Percentiles rank a stretch among this genome's conserved stretches.
Evolutionary conservation across 2,329 filamentous ascomycete species (phyloP).

Genomic region (Clarireedia hainanense): DNA sequence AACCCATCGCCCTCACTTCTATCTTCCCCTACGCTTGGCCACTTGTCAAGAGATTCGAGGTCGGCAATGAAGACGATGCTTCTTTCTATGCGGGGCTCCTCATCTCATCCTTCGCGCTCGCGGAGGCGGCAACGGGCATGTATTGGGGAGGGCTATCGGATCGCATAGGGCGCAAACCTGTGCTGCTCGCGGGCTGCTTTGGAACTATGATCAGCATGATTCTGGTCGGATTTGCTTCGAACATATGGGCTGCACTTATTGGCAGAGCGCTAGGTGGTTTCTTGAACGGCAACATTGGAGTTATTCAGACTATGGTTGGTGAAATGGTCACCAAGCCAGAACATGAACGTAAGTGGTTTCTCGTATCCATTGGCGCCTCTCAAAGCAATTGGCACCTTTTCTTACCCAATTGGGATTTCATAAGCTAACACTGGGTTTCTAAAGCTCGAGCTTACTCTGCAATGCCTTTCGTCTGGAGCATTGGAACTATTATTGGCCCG

Average conservation of each 20-base stretch:
- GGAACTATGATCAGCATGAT: conserved; percentile 80
- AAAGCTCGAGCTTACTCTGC: conserved; percentile 69
- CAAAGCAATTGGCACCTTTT: background rate
- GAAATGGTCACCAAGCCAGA: conserved; percentile 64
- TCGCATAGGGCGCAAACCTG: conserved; percentile 74
- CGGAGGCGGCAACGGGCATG: conserved; percentile 77
- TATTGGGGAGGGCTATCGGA: conserved; percentile 83
- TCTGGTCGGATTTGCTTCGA: conserved; percentile 73
- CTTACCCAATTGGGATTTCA: background rate
- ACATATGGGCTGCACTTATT: conserved; percentile 73
- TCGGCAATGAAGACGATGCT: conserved; percentile 66
- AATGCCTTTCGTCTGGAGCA: conserved; percentile 91
- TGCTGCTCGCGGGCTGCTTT: conserved; percentile 70
- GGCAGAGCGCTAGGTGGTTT: conserved; percentile 73
- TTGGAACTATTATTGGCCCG: conserved; percentile 83
- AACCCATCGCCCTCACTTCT: conserved; percentile 86
- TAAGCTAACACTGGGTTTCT: conserved; percentile 2
- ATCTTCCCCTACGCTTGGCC: conserved; percentile 91
- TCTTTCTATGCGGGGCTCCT: conserved; percentile 84
- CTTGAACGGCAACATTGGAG: conserved; percentile 85
- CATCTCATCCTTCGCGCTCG: conserved; percentile 78
- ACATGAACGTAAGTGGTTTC: conserved; percentile 12
- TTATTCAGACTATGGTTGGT: conserved; percentile 80
- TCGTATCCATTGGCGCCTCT: background rate
- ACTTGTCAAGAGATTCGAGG: conserved; percentile 67